A percentile compares a stretch with the other conserved stretches of the same genome.
Evolutionary conservation across 306 rosid species (phyloP).

Genomic region (Canavalia gladiata): DNA sequence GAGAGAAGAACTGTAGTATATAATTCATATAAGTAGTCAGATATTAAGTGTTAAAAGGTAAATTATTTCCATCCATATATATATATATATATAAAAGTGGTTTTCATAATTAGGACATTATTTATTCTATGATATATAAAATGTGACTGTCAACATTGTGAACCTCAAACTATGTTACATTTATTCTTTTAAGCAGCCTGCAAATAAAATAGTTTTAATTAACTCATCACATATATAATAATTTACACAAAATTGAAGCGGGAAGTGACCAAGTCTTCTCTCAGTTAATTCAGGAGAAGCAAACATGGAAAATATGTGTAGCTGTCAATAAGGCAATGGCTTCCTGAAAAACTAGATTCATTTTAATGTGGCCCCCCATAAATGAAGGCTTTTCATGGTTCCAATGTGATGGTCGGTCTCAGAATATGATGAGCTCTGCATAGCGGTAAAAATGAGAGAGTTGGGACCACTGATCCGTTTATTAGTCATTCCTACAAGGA

Average conservation of each 20-base stretch:
- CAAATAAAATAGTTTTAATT: neutral
- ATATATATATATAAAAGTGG: too few species aligned
- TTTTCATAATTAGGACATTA: too few species aligned
- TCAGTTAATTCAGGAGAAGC: too few species aligned
- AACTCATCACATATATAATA: too few species aligned
- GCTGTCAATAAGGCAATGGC: neutral
- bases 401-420: neutral
- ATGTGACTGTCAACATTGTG: neutral
- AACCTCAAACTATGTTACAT: constrained; percentile 1
- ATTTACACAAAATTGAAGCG: too few species aligned
- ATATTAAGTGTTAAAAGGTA: too few species aligned
- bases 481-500: neutral
- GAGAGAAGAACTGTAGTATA: constrained; percentile 5
- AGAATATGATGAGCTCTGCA: neutral
- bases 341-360: neutral
- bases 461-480: constrained; percentile 40
- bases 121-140: neutral
- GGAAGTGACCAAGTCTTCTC: too few species aligned
- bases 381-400: neutral
- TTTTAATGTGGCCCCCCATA: constrained; percentile 27
- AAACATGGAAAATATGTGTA: neutral
- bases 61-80: too few species aligned
- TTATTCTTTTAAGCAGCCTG: neutral
- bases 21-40: too few species aligned
- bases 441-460: constrained; percentile 23